A percentile compares a stretch with the other conserved stretches of the same genome.
phyloP scores from a whole-genome alignment of 768 basidiomycete genomes.

The Mycena galericulata region DNA sequence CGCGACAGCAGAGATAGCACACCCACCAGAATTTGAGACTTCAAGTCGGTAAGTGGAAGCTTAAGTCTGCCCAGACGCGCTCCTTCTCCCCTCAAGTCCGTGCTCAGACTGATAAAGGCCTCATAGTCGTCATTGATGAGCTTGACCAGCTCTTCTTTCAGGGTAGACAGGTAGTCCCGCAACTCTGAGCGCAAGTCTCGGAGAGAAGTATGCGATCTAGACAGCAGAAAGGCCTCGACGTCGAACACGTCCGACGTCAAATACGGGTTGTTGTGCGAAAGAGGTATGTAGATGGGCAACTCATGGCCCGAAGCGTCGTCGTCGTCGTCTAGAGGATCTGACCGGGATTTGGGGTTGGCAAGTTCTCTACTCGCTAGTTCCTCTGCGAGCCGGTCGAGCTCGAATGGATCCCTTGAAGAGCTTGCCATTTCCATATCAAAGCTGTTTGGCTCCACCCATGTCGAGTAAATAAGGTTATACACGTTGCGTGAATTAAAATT shows the following conservation, averaged over 20 bases:
- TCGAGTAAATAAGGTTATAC: too few relatives aligned
- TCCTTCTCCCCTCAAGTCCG: slow-evolving; percentile 90
- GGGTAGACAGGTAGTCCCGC: slow-evolving; percentile 80
- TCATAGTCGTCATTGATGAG: slow-evolving; percentile 99
- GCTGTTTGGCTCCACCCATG: too few relatives aligned
- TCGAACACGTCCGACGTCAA: slow-evolving; percentile 78
- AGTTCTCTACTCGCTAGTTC: slow-evolving; percentile 73
- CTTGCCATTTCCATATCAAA: slow-evolving; percentile 11
- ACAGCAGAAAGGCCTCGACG: slow-evolving; percentile 89
- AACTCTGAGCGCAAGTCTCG: slow-evolving; percentile 91
- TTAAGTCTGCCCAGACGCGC: slow-evolving; percentile 75
- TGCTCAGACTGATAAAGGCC: slow-evolving; percentile 96
- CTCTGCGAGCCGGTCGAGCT: slow-evolving; percentile 79
- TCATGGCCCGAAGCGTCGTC: slow-evolving; percentile 49
- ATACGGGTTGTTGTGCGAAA: slow-evolving; percentile 84
- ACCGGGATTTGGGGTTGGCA: slow-evolving; percentile 27
- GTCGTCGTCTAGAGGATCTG: slow-evolving; percentile 19
- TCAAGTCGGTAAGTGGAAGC: slow-evolving; percentile 73
- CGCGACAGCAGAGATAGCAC: not conserved
- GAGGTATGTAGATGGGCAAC: slow-evolving; percentile 74
- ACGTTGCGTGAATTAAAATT: too few relatives aligned
- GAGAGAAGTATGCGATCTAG: slow-evolving; percentile 85
- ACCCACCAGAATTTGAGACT: slow-evolving; percentile 76
- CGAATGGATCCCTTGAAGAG: slow-evolving; percentile 63
- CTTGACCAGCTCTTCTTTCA: slow-evolving; percentile 95